Conservation (phyloP, 257 asterid genomes). For the Ligustrum vulgare region DNA sequence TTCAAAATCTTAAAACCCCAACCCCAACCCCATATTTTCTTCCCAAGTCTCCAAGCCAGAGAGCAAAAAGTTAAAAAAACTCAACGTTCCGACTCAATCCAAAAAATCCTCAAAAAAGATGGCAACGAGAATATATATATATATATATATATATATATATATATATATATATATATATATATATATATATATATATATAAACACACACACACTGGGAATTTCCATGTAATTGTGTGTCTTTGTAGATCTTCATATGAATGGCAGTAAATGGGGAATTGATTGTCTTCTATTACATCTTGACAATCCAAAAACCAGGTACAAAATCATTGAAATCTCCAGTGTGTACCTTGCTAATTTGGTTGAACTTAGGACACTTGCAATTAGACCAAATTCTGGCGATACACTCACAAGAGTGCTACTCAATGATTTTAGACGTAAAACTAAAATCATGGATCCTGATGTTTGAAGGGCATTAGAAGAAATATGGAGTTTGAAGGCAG, state of each 20-base stretch:
- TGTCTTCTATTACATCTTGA: slow-evolving; percentile 21
- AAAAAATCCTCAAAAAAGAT: too few species aligned
- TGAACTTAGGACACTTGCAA: slow-evolving; percentile 58
- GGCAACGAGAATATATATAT: too few species aligned
- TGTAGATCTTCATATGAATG: slow-evolving; percentile 79
- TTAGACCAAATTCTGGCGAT: slow-evolving; percentile 53
- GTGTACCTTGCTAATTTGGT: slow-evolving; percentile 52
- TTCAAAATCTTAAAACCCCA: too few species aligned
- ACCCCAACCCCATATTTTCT: too few species aligned
- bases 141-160: too few species aligned
- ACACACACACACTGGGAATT: too few species aligned
- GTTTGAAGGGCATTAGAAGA: slow-evolving; percentile 38
- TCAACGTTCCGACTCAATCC: too few species aligned
- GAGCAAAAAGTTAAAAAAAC: too few species aligned
- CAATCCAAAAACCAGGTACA: slow-evolving; percentile 11
- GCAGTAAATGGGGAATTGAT: slow-evolving; percentile 80
- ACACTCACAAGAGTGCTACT: slow-evolving; percentile 34
- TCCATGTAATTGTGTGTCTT: slow-evolving; percentile 43
- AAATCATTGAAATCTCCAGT: slow-evolving; percentile 30
- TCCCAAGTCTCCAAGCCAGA: too few species aligned
- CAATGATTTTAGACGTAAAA: too few species aligned
- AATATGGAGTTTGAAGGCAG: slow-evolving; percentile 42
- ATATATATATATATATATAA: too few species aligned
- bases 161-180: too few species aligned
- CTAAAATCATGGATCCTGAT: slow-evolving; percentile 23